Percentiles rank a stretch among this genome's conserved stretches.
phyloP scores from a whole-genome alignment of 2,329 filamentous ascomycete genomes.

The Penicillium sp. region DNA sequence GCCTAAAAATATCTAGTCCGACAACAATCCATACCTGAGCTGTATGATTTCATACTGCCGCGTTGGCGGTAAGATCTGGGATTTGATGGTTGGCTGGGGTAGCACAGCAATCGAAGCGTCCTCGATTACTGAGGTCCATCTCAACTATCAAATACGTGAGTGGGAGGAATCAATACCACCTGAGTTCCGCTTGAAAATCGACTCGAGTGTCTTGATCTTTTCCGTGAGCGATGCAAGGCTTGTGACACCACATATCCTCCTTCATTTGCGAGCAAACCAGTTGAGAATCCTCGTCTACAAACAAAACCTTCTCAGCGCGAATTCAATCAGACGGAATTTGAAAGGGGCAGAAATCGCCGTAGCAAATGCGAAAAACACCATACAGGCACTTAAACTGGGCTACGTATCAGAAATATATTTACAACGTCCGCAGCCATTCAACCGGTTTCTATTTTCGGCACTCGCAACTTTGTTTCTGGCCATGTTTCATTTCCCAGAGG shows the following conservation, averaged over 20 bases:
- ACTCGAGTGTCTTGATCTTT: slow-evolving; percentile 38
- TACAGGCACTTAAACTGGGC: slow-evolving; percentile 57
- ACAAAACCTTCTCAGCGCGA: slow-evolving; percentile 76
- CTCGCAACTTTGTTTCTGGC: slow-evolving; percentile 61
- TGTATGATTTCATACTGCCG: slow-evolving; percentile 82
- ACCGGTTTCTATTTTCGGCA: slow-evolving; percentile 62
- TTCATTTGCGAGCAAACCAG: slow-evolving; percentile 84
- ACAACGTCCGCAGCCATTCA: slow-evolving; percentile 60
- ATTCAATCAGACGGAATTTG: slow-evolving; percentile 72
- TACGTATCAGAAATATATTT: slow-evolving; percentile 59
- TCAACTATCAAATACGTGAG: slow-evolving; percentile 77
- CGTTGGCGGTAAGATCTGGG: slow-evolving; percentile 81
- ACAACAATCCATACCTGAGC: slow-evolving; percentile 61
- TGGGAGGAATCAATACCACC: slow-evolving; percentile 73
- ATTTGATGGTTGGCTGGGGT: slow-evolving; percentile 68
- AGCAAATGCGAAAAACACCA: slow-evolving; percentile 61
- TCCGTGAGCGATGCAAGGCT: slow-evolving; percentile 55
- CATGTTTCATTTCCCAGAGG: slow-evolving; percentile 57
- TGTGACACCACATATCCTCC: slow-evolving; percentile 72
- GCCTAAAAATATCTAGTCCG: neutral
- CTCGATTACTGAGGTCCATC: slow-evolving; percentile 65
- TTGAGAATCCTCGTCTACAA: slow-evolving; percentile 86
- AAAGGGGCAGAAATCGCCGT: slow-evolving; percentile 65
- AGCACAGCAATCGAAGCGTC: slow-evolving; percentile 61
- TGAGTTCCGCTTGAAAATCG: slow-evolving; percentile 56